phyloP scores from a whole-genome alignment of 805 yeast species.

The Wickerhamiella brachini region DNA sequence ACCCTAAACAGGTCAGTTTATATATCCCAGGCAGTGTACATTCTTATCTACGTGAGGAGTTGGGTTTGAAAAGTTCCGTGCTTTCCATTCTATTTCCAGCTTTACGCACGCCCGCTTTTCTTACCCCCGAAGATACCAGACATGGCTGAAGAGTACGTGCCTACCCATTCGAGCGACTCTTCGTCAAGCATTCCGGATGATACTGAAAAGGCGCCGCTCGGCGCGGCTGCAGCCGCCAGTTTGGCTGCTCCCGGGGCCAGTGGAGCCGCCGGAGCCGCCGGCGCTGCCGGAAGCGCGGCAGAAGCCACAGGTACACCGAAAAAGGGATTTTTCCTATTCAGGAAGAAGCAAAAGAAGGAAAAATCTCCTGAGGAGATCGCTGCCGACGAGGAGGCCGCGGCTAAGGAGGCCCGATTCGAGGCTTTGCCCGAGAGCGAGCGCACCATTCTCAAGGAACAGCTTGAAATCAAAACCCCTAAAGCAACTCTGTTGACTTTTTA shows the following conservation, averaged over 20 bases:
- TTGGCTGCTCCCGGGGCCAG: background rate
- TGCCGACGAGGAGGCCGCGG: background rate
- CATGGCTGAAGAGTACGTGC: background rate
- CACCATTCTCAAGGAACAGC: constrained; percentile 24
- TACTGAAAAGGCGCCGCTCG: background rate
- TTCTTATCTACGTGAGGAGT: background rate
- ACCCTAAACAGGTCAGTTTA: background rate
- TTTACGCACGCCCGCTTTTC: no score
- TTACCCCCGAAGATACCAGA: no score
- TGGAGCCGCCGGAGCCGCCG: background rate
- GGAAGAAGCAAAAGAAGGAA: background rate
- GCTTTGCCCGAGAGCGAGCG: constrained; percentile 20
- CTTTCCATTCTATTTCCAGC: background rate
- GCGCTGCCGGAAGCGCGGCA: background rate
- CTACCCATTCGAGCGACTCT: background rate
- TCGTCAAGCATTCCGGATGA: background rate
- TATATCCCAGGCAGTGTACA: background rate
- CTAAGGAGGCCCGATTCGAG: constrained; percentile 6
- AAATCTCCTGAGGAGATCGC: constrained; percentile 1
- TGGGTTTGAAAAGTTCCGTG: background rate
- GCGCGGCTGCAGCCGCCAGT: background rate
- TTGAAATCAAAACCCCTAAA: constrained; percentile 12
- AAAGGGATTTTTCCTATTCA: background rate
- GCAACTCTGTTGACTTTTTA: constrained; percentile 22
- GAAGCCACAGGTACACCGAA: background rate